Conservation (phyloP, 805 yeast species). For the Hanseniaspora valbyensis region DNA sequence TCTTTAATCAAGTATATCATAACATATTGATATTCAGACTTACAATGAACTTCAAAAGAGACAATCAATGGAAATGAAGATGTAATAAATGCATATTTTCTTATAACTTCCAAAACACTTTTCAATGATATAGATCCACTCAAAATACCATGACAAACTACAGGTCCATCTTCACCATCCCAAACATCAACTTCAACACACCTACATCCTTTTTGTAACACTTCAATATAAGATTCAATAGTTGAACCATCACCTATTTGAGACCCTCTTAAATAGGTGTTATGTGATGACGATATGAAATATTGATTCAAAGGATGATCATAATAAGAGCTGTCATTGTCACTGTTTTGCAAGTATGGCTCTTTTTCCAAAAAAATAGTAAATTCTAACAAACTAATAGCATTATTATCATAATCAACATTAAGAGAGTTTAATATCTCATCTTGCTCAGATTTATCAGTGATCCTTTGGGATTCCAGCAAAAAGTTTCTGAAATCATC, state of each 20-base stretch:
- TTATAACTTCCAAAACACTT: constrained; percentile 60
- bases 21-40: constrained; percentile 50
- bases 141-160: constrained; percentile 85
- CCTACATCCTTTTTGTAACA: constrained; percentile 82
- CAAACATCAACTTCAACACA: constrained; percentile 93
- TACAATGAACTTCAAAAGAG: constrained; percentile 79
- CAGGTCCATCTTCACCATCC: constrained; percentile 76
- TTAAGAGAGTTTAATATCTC: constrained; percentile 33
- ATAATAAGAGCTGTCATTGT: constrained; percentile 30
- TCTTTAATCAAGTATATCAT: constrained; percentile 45
- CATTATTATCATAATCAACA: background rate
- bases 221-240: constrained; percentile 77
- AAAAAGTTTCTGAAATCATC: constrained; percentile 37
- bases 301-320: constrained; percentile 70
- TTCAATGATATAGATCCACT: constrained; percentile 60
- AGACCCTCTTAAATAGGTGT: constrained; percentile 79
- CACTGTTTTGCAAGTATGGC: constrained; percentile 19
- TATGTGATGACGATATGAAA: constrained; percentile 85
- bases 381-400: constrained; percentile 21
- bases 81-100: constrained; percentile 79
- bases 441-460: constrained; percentile 23
- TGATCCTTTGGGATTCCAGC: constrained; percentile 38
- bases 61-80: constrained; percentile 77
- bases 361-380: constrained; percentile 28
- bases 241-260: constrained; percentile 83